Percentiles rank a stretch among this genome's conserved stretches.
Evolutionary conservation across 2,329 filamentous ascomycete species (phyloP).

Genomic region (Reticulascus tulasneorum): DNA sequence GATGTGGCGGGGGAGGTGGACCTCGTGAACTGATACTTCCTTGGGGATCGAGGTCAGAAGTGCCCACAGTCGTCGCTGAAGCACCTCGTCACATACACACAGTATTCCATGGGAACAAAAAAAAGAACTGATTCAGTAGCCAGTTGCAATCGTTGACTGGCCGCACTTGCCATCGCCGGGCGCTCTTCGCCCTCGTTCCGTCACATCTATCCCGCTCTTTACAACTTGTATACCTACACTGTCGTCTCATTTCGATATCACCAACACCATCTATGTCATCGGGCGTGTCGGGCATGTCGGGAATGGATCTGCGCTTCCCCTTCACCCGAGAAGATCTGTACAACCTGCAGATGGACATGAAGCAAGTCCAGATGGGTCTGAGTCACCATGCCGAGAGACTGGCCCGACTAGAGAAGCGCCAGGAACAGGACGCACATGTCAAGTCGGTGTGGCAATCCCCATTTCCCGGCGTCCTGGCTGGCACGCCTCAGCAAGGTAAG

Average conservation of each 20-base stretch:
- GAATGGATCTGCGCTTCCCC: conserved; percentile 62
- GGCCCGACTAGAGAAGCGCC: conserved; percentile 59
- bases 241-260: not conserved
- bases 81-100: no score
- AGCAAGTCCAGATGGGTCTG: conserved; percentile 62
- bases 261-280: conserved; percentile 3
- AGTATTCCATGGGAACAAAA: no score
- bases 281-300: no score
- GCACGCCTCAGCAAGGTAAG: conserved; percentile 83
- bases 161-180: not conserved
- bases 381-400: conserved; percentile 59
- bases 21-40: conserved; percentile 30
- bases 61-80: conserved; percentile 11
- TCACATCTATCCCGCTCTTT: conserved; percentile 5
- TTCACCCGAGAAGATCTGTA: conserved; percentile 62
- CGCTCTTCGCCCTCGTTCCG: conserved; percentile 1
- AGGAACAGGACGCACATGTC: conserved; percentile 62
- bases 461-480: conserved; percentile 79
- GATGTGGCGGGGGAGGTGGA: conserved; percentile 42
- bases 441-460: conserved; percentile 91
- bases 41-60: conserved; percentile 29
- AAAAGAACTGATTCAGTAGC: no score
- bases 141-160: no score
- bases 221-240: conserved; percentile 13
- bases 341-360: conserved; percentile 67